Percentiles rank a stretch among this genome's conserved stretches.
Evolutionary conservation across 1,139 yeast genomes (phyloP).

Genomic region (Saccharomyces hybrid): DNA sequence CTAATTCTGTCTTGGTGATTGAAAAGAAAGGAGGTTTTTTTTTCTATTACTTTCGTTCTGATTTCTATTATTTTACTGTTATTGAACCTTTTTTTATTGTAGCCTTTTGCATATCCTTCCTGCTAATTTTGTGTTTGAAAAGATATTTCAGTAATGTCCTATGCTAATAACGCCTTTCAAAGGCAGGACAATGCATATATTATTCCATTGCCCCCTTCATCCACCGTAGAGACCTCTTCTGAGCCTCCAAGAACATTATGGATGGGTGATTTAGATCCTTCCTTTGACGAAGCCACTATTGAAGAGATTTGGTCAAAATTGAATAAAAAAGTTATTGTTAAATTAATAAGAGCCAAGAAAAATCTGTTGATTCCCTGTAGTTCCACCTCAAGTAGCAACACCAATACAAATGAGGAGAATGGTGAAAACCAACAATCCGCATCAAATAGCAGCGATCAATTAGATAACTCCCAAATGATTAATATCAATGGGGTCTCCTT

Average conservation of each 20-base stretch:
- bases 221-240: conserved; percentile 11
- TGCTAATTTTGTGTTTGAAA: neutral
- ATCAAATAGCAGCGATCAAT: conserved; percentile 1
- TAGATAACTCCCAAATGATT: conserved; percentile 15
- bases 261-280: conserved; percentile 94
- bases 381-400: conserved; percentile 10
- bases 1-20: neutral
- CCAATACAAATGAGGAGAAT: conserved; percentile 1
- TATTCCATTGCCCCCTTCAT: conserved; percentile 11
- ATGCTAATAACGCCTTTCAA: neutral
- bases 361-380: conserved; percentile 30
- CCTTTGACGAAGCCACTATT: conserved; percentile 70
- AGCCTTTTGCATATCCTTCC: neutral
- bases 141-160: neutral
- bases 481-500: conserved; percentile 30
- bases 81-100: neutral
- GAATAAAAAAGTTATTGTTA: conserved; percentile 46
- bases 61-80: neutral
- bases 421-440: neutral
- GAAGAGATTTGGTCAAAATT: conserved; percentile 57
- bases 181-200: conserved; percentile 1
- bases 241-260: conserved; percentile 58
- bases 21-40: neutral
- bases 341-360: conserved; percentile 50
- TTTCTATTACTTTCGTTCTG: neutral